Percentiles rank a stretch among this genome's conserved stretches.
Evolutionary conservation across 2,329 filamentous ascomycete genomes (phyloP).

Genomic region (Aspergillus uvarum): DNA sequence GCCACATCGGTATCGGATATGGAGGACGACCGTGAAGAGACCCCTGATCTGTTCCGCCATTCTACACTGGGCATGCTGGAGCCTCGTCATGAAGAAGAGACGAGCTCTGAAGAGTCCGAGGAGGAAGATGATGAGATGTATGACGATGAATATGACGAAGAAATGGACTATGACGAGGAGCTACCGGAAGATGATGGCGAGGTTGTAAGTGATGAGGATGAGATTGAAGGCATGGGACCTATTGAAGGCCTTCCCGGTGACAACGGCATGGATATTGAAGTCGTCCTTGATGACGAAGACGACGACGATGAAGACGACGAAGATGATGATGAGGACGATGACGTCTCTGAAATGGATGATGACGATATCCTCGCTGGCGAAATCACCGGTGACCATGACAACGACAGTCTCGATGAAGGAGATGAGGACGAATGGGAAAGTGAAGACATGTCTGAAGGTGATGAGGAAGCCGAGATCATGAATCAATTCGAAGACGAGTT

Average conservation of each 20-base stretch:
- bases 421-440: conserved; percentile 53
- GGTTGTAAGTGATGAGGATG: conserved; percentile 84
- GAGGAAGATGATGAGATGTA: conserved; percentile 91
- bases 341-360: conserved; percentile 61
- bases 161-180: conserved; percentile 91
- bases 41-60: conserved; percentile 94
- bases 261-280: conserved; percentile 71
- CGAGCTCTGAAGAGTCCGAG: conserved; percentile 66
- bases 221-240: conserved; percentile 75
- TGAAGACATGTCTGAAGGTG: conserved; percentile 49
- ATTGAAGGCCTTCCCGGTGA: conserved; percentile 65
- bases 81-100: conserved; percentile 75
- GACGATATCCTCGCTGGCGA: conserved; percentile 54
- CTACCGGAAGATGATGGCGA: conserved; percentile 76
- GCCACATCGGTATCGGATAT: conserved; percentile 86
- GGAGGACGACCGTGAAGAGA: conserved; percentile 86
- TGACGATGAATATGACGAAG: conserved; percentile 81
- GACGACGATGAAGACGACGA: conserved; percentile 65
- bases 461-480: conserved; percentile 47
- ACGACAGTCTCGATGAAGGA: conserved; percentile 49
- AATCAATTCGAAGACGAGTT: conserved; percentile 45
- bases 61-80: conserved; percentile 95
- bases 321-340: conserved; percentile 58
- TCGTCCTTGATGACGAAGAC: conserved; percentile 78
- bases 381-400: conserved; percentile 57